Evolutionary conservation across 192 early-diverging fungal species (phyloP), one percentile per base, ranked within the genome.

Genomic region (Coemansia sp.): DNA sequence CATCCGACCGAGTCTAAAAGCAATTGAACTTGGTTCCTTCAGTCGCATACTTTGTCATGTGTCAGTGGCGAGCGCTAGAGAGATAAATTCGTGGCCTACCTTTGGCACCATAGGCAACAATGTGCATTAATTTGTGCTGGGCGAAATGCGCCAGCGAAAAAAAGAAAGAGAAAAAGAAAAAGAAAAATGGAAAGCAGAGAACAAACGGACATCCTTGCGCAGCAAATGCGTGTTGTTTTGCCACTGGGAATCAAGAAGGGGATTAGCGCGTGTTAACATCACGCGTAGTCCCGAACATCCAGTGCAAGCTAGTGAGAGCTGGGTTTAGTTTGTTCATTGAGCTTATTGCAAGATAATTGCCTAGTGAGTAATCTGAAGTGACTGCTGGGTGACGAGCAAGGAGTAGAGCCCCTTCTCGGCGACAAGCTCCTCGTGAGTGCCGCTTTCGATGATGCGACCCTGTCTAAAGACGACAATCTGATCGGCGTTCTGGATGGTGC

Each of bases 401-500:
- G 72, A 68, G 72, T 92, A 93, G 37, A 84, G 66, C 0, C 89
- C 87, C 33, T 79, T 70, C 32, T 54, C 42, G 5, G 73, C 80
- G 9, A 91, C 36, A 40, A 92, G 68, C 61, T 90, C 83, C 18
- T 80, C 67, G 56, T 91, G 91, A 12, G 80, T 83, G 26, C 92
- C 91, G 3, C 57, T 69, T 71, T 94, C 92, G 29, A 85, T 78
- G 36, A 92, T 82, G 1, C 43, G 40, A 9, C 90, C 92, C 22
- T 70, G 62, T 8, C 85, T 74, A 37, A 91, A 73, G 8, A 94
- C 92, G 19, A 87, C 56, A 37, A 94, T 94, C 19, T 65, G 15
- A 64, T 93, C 91, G 24, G 88, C 88, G 60, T 88, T 85, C 71
- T 92, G 90, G 58, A 95, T 89, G 15, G 90, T 95, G n/a, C 88